These are phyloP conservation scores for Sphaerulina populicola DNA, from an alignment of 2,329 filamentous ascomycete genomes.

Conservation along the genomic window DNA sequence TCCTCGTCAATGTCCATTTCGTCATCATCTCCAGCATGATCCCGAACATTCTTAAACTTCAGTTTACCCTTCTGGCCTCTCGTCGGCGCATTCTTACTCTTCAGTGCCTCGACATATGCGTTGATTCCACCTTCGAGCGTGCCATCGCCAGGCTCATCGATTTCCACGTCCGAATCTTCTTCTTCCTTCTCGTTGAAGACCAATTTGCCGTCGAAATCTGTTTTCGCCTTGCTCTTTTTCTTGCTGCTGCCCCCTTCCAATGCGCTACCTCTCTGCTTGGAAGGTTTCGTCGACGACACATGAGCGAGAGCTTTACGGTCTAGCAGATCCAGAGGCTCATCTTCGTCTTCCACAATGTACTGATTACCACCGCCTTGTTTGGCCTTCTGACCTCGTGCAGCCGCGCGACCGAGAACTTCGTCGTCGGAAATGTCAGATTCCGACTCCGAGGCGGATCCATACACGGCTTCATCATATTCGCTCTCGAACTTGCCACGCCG, in stretches of 20 bases:
- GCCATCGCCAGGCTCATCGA: conserved; percentile 42
- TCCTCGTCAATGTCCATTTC: conserved; percentile 43
- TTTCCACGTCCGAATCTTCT: conserved; percentile 32
- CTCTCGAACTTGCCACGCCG: conserved; percentile 66
- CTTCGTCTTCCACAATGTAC: conserved; percentile 89
- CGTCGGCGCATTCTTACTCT: conserved; percentile 50
- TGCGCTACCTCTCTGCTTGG: conserved; percentile 47
- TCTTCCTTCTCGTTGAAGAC: conserved; percentile 51
- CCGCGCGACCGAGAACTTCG: conserved; percentile 45
- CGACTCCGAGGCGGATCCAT: conserved; percentile 52
- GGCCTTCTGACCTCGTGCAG: conserved; percentile 49
- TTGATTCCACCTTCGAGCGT: conserved; percentile 48
- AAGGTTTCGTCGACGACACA: conserved; percentile 83
- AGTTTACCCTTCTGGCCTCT: conserved; percentile 53
- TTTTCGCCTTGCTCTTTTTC: conserved; percentile 54
- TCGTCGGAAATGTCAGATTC: conserved; percentile 57
- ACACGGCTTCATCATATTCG: conserved; percentile 93
- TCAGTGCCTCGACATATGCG: conserved; percentile 54
- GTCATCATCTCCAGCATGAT: conserved; percentile 26
- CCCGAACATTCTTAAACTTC: conserved; percentile 49
- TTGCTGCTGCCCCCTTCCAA: conserved; percentile 32
- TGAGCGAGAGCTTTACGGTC: conserved; percentile 82
- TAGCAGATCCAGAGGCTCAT: conserved; percentile 88
- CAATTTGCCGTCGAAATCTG: conserved; percentile 70
- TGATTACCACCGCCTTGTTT: conserved; percentile 47